Conservation (phyloP, 352 stramenopile species). For the Pythium myriotylum region DNA sequence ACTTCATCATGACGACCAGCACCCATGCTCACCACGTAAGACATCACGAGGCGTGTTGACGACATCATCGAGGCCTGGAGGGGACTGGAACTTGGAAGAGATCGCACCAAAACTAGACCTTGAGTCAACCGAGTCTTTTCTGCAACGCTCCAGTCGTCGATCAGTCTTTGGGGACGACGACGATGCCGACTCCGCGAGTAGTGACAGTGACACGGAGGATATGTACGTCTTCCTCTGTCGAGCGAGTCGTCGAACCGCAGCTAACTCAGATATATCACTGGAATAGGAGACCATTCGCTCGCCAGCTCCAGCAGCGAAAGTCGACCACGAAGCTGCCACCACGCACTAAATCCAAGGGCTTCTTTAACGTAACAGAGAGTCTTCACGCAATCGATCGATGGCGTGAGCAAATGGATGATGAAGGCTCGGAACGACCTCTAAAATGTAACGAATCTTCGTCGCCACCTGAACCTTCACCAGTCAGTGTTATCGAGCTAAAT, state of each 20-base stretch:
- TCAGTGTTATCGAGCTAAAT: neutral
- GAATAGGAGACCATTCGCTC: constrained; percentile 11
- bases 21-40: constrained; percentile 55
- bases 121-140: constrained; percentile 39
- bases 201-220: constrained; percentile 57
- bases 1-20: constrained; percentile 29
- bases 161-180: constrained; percentile 1
- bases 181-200: constrained; percentile 23
- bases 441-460: no score
- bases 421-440: constrained; percentile 22
- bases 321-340: constrained; percentile 19
- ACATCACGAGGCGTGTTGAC: constrained; percentile 53
- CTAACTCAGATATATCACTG: no score
- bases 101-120: constrained; percentile 59
- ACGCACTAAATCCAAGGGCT: constrained; percentile 31
- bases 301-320: constrained; percentile 29
- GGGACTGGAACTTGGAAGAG: constrained; percentile 66
- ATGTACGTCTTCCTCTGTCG: constrained; percentile 41
- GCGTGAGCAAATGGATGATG: constrained; percentile 66
- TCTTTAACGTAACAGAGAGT: constrained; percentile 78
- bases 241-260: neutral
- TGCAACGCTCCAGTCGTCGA: constrained; percentile 18
- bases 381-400: constrained; percentile 74
- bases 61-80: constrained; percentile 19
- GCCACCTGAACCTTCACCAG: neutral